Evolutionary conservation across 179 eudicot species (phyloP).

Genomic region (Silene coronaria): DNA sequence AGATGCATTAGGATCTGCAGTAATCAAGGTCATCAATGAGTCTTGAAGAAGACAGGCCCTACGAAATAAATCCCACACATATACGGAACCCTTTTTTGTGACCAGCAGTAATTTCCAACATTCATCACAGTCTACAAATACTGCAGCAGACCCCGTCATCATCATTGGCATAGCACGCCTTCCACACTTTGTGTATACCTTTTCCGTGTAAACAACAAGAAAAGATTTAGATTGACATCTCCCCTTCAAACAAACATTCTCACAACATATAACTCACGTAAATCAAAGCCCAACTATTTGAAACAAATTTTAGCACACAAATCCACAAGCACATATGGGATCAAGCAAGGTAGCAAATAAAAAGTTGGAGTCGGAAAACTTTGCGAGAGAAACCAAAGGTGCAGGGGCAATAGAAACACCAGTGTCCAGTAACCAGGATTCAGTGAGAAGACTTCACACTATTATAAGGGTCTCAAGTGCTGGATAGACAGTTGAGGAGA

Average conservation of each 20-base stretch:
- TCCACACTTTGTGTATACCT: constrained; percentile 95
- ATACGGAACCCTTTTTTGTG: constrained; percentile 75
- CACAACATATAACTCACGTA: too few relatives aligned
- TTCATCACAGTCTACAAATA: constrained; percentile 90
- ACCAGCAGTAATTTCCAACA: constrained; percentile 86
- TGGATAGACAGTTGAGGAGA: background rate
- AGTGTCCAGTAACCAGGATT: too few relatives aligned
- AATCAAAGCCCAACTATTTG: background rate
- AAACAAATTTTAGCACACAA: too few relatives aligned
- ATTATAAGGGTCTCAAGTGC: background rate
- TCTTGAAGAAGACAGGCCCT: constrained; percentile 82
- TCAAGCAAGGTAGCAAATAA: too few relatives aligned
- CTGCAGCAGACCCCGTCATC: constrained; percentile 90
- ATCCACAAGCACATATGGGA: too few relatives aligned
- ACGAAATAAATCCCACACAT: constrained; percentile 83
- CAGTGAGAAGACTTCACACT: too few relatives aligned
- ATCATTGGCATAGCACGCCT: constrained; percentile 89
- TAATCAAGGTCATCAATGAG: constrained; percentile 63
- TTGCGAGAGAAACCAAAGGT: too few relatives aligned
- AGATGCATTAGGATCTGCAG: constrained; percentile 48
- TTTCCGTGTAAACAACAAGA: constrained; percentile 22
- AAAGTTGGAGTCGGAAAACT: too few relatives aligned
- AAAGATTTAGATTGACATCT: constrained; percentile 4
- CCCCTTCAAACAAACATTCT: background rate
- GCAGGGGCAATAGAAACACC: too few relatives aligned